Percentiles rank a stretch among this genome's conserved stretches.
Evolutionary conservation across 2,329 filamentous ascomycete species (phyloP).

Genomic region (Cercospora nicotianae): DNA sequence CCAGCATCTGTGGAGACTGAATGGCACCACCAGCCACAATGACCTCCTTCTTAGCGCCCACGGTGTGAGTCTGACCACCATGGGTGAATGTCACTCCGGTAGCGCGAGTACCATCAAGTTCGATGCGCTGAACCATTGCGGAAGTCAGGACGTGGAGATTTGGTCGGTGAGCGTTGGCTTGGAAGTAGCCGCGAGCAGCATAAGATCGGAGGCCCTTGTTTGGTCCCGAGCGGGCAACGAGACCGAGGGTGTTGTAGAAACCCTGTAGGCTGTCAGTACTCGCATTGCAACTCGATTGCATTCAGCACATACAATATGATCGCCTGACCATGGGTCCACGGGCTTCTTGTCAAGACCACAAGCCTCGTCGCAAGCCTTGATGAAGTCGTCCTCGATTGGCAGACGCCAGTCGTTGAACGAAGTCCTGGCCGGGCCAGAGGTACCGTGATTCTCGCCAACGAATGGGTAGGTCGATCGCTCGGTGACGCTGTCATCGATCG

Average conservation of each 20-base stretch:
- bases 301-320: conserved; percentile 34
- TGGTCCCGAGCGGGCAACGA: conserved; percentile 31
- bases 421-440: conserved; percentile 39
- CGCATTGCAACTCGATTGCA: too few relatives aligned
- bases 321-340: conserved; percentile 40
- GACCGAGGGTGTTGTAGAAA: conserved; percentile 37
- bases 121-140: conserved; percentile 49
- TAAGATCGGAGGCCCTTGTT: conserved; percentile 40
- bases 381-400: conserved; percentile 41
- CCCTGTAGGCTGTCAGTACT: conserved; percentile 17
- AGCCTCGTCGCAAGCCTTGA: conserved; percentile 39
- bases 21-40: conserved; percentile 60
- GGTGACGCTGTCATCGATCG: conserved; percentile 32
- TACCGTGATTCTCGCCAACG: conserved; percentile 40
- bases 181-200: conserved; percentile 38
- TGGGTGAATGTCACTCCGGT: conserved; percentile 48
- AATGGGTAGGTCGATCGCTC: conserved; percentile 36
- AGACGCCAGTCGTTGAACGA: conserved; percentile 40
- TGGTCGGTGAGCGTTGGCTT: conserved; percentile 34
- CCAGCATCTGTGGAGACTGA: conserved; percentile 60
- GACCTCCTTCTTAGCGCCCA: conserved; percentile 51
- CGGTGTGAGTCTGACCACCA: conserved; percentile 39
- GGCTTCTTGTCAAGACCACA: conserved; percentile 40
- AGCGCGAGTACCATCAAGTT: conserved; percentile 45
- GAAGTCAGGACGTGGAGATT: conserved; percentile 42